Conservation (phyloP, 192 early-diverging fungal genomes). For the Podila verticillata region DNA sequence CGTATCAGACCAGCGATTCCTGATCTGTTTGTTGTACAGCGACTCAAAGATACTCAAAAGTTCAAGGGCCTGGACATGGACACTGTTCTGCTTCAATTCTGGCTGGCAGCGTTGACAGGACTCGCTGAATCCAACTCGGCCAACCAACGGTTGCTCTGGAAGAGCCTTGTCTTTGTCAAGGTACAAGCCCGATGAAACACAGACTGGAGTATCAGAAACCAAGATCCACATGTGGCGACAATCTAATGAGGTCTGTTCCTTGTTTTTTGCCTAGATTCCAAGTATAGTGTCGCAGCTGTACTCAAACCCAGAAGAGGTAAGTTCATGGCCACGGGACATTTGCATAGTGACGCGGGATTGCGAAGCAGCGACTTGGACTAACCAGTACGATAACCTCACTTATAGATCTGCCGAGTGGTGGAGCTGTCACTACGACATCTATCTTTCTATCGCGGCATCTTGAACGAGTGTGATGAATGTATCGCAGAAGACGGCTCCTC, state of each 20-base stretch:
- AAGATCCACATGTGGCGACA: not conserved
- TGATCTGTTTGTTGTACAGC: constrained; percentile 25
- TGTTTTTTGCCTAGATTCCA: constrained; percentile 13
- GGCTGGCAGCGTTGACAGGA: constrained; percentile 47
- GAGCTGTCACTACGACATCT: constrained; percentile 30
- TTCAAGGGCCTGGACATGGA: constrained; percentile 40
- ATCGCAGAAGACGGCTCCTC: constrained; percentile 17
- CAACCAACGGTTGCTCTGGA: constrained; percentile 41
- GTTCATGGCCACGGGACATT: not conserved
- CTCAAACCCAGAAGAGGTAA: constrained; percentile 11
- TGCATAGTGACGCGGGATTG: too few species aligned
- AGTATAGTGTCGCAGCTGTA: constrained; percentile 14
- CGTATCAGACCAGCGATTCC: constrained; percentile 30
- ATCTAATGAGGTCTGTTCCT: not conserved
- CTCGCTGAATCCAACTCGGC: constrained; percentile 21
- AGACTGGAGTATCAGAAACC: not conserved
- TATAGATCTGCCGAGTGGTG: constrained; percentile 22
- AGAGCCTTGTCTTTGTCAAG: constrained; percentile 39
- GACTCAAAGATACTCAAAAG: constrained; percentile 37
- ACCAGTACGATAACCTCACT: not conserved
- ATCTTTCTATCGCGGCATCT: constrained; percentile 34
- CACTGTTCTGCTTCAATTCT: constrained; percentile 34
- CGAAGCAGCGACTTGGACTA: too few species aligned
- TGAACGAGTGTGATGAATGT: constrained; percentile 39
- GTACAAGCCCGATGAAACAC: constrained; percentile 1